Base-by-base conservation (phyloP, 1,284 basidiomycete genomes). In the Athelia sp. region DNA sequence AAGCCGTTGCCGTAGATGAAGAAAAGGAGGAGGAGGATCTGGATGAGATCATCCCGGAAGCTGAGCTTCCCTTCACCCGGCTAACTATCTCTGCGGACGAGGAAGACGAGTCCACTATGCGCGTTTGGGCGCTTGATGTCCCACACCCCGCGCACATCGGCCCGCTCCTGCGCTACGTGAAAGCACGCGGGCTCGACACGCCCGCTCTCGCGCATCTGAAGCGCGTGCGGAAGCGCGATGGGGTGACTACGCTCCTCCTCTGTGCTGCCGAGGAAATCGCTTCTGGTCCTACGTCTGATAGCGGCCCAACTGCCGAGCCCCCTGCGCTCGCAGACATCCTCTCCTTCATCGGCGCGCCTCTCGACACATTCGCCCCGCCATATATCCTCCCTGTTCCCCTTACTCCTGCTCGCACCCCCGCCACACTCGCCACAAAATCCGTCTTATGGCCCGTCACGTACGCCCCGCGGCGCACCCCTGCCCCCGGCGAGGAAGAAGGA, bases 101-200 rank as follows among this genome's bases (percentile, higher is more conserved):
- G 49, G 83, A 85, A 47, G 86, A 87, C 58, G 78, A 82, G 52
- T 73, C 26, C 76, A n/a, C 53, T 76, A 2, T 72, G 69, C 23
- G 71, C 74, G 86, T 86, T 43, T 97, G 93, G 92, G 85, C 82
- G 8, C 82, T 93, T n/a, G 86, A 93, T 58, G 78, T 96, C n/a
- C 76, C 79, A 0, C 79, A 90, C 55, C 75, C 77, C 15, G 76
- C 74, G 42, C 65, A 82, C 51, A 86, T 83, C 19, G 76, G 79
- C 4, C 62, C 71, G 1, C 73, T 90, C 65, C 71, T 93, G 9
- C 84, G 78, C 88, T 90, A 60, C 48, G 19, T n/a, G 32, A 35
- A 84, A 53, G 72, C 74, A 52, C 69, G 70, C 11, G 74, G 72
- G 8, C 72, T 90, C 15, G 85, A 89, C 50, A 72, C 71, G 1